phyloP scores from a whole-genome alignment of 345 rosid genomes.

The Hypericum perforatum region DNA sequence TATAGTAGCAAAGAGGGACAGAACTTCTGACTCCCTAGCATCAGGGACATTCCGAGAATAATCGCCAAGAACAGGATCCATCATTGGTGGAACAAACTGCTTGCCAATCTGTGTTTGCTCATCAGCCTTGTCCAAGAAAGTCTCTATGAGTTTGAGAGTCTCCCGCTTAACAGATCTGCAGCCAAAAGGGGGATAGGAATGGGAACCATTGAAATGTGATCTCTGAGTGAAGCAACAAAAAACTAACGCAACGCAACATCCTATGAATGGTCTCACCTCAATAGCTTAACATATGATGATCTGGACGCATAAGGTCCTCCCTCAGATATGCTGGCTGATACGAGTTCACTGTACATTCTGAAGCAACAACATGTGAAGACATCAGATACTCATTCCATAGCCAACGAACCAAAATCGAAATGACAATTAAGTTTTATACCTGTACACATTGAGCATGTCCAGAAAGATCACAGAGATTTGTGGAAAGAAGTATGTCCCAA shows the following conservation, averaged over 20 bases:
- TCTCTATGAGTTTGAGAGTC: constrained; percentile 91
- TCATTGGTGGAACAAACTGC: constrained; percentile 98
- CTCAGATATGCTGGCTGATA: constrained; percentile 78
- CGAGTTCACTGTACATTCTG: constrained; percentile 73
- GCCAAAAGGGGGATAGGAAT: constrained; percentile 9
- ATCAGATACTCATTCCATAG: background rate
- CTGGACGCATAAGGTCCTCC: constrained; percentile 91
- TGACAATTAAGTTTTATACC: constrained; percentile 38
- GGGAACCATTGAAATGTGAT: background rate
- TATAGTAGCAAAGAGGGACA: constrained; percentile 94
- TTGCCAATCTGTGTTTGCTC: constrained; percentile 94
- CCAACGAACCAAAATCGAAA: background rate
- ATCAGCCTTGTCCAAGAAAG: constrained; percentile 98
- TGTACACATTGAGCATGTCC: constrained; percentile 98
- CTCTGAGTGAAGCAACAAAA: constrained; percentile 2
- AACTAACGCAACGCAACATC: constrained; percentile 6
- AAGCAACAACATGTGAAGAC: background rate
- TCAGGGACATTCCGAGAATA: constrained; percentile 97
- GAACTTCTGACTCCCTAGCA: constrained; percentile 98
- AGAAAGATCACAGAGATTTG: constrained; percentile 85
- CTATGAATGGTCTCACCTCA: constrained; percentile 40
- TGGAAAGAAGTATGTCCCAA: constrained; percentile 79
- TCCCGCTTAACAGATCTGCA: constrained; percentile 97
- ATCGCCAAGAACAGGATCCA: constrained; percentile 96
- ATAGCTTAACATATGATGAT: constrained; percentile 82